A percentile compares a stretch with the other conserved stretches of the same genome.
Evolutionary conservation across 768 basidiomycete genomes (phyloP).

Genomic region (Clavaria fumosa): DNA sequence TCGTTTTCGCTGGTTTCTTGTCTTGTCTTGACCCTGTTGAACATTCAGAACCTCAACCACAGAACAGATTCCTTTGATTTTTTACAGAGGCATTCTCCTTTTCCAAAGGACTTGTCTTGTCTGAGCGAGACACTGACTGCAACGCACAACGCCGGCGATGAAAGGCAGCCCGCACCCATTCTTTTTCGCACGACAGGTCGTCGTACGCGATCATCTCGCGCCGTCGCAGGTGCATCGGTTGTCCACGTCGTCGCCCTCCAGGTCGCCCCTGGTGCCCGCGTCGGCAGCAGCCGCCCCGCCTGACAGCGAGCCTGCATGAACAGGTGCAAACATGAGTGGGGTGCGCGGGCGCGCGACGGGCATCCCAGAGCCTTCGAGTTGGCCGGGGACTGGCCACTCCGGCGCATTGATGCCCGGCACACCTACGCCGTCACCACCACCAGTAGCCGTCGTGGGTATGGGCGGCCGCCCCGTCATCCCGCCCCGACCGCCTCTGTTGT

Average conservation of each 20-base stretch:
- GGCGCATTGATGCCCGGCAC: background rate
- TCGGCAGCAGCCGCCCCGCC: constrained; percentile 13
- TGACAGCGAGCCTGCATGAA: background rate
- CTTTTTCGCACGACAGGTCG: constrained; percentile 57
- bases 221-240: constrained; percentile 69
- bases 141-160: no score
- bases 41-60: no score
- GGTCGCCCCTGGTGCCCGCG: constrained; percentile 23
- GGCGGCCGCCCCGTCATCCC: no score
- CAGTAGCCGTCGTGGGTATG: constrained; percentile 8
- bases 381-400: background rate
- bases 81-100: no score
- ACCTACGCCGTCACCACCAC: background rate
- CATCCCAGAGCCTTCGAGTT: constrained; percentile 6
- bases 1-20: no score
- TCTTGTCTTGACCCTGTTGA: no score
- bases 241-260: constrained; percentile 34
- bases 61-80: no score
- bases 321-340: no score
- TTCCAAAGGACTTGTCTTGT: no score
- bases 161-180: constrained; percentile 56
- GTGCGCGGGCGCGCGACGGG: no score
- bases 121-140: no score
- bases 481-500: no score
- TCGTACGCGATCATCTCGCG: constrained; percentile 93